These are phyloP conservation scores for Pseudopithomyces maydicus DNA, from an alignment of 2,329 filamentous ascomycete genomes.

Conservation along the genomic window DNA sequence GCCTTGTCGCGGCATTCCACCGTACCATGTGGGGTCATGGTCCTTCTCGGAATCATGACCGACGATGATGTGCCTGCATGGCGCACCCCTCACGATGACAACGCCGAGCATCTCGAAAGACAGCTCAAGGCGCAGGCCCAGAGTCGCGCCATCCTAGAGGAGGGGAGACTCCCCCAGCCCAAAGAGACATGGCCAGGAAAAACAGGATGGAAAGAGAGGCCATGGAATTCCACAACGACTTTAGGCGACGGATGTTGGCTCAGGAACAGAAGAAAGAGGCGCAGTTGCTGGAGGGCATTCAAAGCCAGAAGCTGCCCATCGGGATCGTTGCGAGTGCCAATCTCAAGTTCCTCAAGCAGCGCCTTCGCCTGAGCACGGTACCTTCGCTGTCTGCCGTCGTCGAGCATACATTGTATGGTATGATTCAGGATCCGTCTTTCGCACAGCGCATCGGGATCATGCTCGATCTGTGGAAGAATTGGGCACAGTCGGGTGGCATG, in stretches of 20 bases:
- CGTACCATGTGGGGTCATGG: slow-evolving; percentile 64
- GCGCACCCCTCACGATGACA: slow-evolving; percentile 43
- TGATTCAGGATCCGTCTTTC: slow-evolving; percentile 22
- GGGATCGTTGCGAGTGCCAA: slow-evolving; percentile 22
- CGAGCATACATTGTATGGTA: slow-evolving; percentile 25
- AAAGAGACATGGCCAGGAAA: slow-evolving; percentile 21
- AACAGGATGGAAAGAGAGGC: slow-evolving; percentile 19
- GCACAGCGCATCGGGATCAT: slow-evolving; percentile 21
- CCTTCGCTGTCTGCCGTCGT: slow-evolving; percentile 16
- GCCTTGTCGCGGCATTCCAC: slow-evolving; percentile 58
- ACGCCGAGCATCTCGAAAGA: slow-evolving; percentile 23
- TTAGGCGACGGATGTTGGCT: slow-evolving; percentile 13
- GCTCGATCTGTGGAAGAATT: slow-evolving; percentile 33
- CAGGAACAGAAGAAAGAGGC: slow-evolving; percentile 22
- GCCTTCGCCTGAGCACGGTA: slow-evolving; percentile 9
- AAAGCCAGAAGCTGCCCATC: slow-evolving; percentile 24
- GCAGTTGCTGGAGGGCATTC: slow-evolving; percentile 25
- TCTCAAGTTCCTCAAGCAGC: slow-evolving; percentile 18
- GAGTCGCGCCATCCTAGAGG: slow-evolving; percentile 18
- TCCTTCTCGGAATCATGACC: slow-evolving; percentile 58
- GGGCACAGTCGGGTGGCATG: slow-evolving; percentile 31
- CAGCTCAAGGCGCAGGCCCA: slow-evolving; percentile 25
- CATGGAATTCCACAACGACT: slow-evolving; percentile 25
- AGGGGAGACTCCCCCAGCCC: slow-evolving; percentile 23
- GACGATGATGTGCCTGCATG: slow-evolving; percentile 61